Conservation (phyloP, 345 rosid species). For the Trapa bicornis region DNA sequence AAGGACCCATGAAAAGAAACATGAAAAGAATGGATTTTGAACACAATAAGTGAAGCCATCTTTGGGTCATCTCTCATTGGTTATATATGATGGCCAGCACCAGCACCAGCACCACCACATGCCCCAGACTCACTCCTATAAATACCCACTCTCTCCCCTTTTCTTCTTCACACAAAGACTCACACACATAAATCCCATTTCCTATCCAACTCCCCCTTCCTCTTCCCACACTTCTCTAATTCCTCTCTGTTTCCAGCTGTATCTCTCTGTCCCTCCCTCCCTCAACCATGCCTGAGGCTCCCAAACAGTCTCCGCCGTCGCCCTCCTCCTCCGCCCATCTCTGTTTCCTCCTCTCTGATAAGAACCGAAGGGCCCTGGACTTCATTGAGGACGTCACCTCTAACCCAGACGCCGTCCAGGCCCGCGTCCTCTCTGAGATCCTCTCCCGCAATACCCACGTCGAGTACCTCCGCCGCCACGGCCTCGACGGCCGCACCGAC, state of each 20-base stretch:
- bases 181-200: slow-evolving; percentile 22
- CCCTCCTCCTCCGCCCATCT: not conserved
- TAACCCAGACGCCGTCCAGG: slow-evolving; percentile 60
- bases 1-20: too few species aligned
- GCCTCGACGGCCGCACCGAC: slow-evolving; percentile 49
- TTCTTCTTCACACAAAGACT: slow-evolving; percentile 15
- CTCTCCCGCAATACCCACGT: slow-evolving; percentile 76
- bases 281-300: slow-evolving; percentile 71
- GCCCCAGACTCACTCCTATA: slow-evolving; percentile 3
- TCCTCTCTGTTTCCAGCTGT: slow-evolving; percentile 4
- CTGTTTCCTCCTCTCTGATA: slow-evolving; percentile 30
- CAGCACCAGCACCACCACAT: too few species aligned
- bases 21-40: too few species aligned
- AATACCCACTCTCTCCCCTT: slow-evolving; percentile 6
- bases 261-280: slow-evolving; percentile 1
- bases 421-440: slow-evolving; percentile 58
- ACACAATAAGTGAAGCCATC: not conserved
- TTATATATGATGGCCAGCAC: too few species aligned
- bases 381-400: slow-evolving; percentile 74
- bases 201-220: slow-evolving; percentile 2
- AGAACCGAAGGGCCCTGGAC: slow-evolving; percentile 45
- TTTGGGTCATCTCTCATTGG: not conserved
- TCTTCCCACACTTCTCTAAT: too few species aligned
- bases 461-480: slow-evolving; percentile 64
- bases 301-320: slow-evolving; percentile 15